A percentile compares a stretch with the other conserved stretches of the same genome.
Evolutionary conservation across 495 filamentous ascomycete species (phyloP).

Genomic region (Annulohypoxylon stygium): DNA sequence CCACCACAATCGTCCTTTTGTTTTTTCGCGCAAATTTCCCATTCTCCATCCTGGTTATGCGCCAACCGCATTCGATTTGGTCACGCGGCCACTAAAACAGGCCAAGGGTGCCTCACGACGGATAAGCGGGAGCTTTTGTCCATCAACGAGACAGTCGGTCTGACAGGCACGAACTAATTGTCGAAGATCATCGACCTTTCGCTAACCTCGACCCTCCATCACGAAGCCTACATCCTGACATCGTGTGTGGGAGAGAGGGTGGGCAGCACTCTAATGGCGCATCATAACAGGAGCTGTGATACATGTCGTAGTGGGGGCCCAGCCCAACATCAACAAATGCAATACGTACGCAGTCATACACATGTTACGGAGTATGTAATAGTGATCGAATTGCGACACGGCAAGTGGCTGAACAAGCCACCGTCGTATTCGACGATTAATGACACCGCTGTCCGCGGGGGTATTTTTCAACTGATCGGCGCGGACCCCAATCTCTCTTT

Average conservation of each 20-base stretch:
- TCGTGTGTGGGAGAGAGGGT: slow-evolving; percentile 25
- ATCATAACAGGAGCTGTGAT: slow-evolving; percentile 27
- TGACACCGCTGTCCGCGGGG: slow-evolving; percentile 28
- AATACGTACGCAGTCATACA: slow-evolving; percentile 41
- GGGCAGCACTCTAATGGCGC: slow-evolving; percentile 47
- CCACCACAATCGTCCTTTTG: slow-evolving; percentile 12
- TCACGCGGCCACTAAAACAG: slow-evolving; percentile 46
- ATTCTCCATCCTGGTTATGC: slow-evolving; percentile 29
- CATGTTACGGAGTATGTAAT: slow-evolving; percentile 28
- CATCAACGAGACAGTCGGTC: slow-evolving; percentile 34
- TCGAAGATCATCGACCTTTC: slow-evolving; percentile 34
- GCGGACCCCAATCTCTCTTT: slow-evolving; percentile 39
- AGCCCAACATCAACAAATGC: slow-evolving; percentile 27
- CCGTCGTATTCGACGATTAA: slow-evolving; percentile 40
- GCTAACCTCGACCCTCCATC: slow-evolving; percentile 31
- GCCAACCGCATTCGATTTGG: slow-evolving; percentile 38
- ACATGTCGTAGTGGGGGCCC: slow-evolving; percentile 35
- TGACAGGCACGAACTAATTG: slow-evolving; percentile 42
- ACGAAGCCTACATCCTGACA: slow-evolving; percentile 1
- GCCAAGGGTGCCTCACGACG: slow-evolving; percentile 34
- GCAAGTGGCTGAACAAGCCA: slow-evolving; percentile 36
- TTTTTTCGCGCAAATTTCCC: slow-evolving; percentile 29
- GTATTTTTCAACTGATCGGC: slow-evolving; percentile 32
- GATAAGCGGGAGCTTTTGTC: slow-evolving; percentile 43
- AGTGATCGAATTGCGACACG: slow-evolving; percentile 20